Percentiles rank a stretch among this genome's conserved stretches.
Evolutionary conservation across 208 protist genomes (phyloP).

Genomic region (Zelonia costaricensis): DNA sequence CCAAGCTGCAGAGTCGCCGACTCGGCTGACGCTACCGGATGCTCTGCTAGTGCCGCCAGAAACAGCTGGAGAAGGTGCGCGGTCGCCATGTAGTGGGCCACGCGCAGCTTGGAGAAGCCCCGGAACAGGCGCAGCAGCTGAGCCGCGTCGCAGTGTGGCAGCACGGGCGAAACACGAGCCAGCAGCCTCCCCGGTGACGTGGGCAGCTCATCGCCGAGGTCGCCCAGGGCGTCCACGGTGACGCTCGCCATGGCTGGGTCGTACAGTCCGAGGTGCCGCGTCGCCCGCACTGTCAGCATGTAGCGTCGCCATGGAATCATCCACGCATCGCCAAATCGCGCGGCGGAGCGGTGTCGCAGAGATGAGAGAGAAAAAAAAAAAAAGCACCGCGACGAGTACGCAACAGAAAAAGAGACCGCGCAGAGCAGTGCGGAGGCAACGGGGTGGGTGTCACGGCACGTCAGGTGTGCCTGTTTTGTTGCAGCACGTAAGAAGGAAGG

Average conservation of each 20-base stretch:
- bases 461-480: too few species aligned
- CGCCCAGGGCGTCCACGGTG: slow-evolving; percentile 27
- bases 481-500: too few species aligned
- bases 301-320: not conserved
- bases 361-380: not conserved
- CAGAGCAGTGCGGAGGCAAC: not conserved
- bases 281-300: slow-evolving; percentile 5
- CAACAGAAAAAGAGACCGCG: not conserved
- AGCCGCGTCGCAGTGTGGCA: slow-evolving; percentile 10
- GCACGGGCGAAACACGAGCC: slow-evolving; percentile 16
- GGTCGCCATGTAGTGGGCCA: slow-evolving; percentile 38
- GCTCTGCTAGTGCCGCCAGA: not conserved
- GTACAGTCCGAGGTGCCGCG: slow-evolving; percentile 33
- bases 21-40: not conserved
- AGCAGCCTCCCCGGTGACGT: not conserved
- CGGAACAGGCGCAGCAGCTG: slow-evolving; percentile 32
- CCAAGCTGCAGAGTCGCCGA: not conserved
- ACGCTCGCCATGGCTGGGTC: slow-evolving; percentile 17
- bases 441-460: not conserved
- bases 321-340: not conserved
- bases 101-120: slow-evolving; percentile 35
- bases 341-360: not conserved
- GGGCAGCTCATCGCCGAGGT: slow-evolving; percentile 3
- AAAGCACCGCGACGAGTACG: not conserved
- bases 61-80: slow-evolving; percentile 43